Percentiles rank a stretch among this genome's conserved stretches.
Evolutionary conservation across 2,329 filamentous ascomycete genomes (phyloP).

Genomic region (Annulohypoxylon truncatum): DNA sequence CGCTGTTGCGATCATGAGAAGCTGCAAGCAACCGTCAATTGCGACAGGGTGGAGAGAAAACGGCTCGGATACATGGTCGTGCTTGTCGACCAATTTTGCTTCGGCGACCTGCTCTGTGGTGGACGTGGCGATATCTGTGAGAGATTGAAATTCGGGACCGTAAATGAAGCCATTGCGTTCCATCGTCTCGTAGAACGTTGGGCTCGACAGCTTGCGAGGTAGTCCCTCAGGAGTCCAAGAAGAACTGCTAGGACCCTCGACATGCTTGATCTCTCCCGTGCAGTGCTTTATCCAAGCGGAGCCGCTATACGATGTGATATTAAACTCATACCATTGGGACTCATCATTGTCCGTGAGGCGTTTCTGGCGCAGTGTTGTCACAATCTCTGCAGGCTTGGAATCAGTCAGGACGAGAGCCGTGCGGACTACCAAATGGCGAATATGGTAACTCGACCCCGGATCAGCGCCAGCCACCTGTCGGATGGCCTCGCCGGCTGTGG

Average conservation of each 20-base stretch:
- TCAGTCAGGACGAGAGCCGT: slow-evolving; percentile 51
- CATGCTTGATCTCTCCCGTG: slow-evolving; percentile 41
- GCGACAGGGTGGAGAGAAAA: slow-evolving; percentile 55
- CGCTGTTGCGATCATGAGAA: slow-evolving; percentile 43
- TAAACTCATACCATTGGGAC: slow-evolving; percentile 50
- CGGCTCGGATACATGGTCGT: slow-evolving; percentile 37
- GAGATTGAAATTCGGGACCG: slow-evolving; percentile 48
- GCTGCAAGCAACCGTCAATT: slow-evolving; percentile 52
- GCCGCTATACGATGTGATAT: slow-evolving; percentile 47
- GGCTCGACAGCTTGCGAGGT: slow-evolving; percentile 39
- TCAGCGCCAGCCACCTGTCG: slow-evolving; percentile 36
- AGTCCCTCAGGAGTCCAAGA: slow-evolving; percentile 22
- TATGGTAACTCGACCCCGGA: slow-evolving; percentile 38
- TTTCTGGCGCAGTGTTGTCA: slow-evolving; percentile 48
- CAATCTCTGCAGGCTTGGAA: slow-evolving; percentile 47
- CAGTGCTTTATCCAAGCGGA: slow-evolving; percentile 48
- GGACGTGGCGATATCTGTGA: slow-evolving; percentile 42
- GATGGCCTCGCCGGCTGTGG: slow-evolving; percentile 47
- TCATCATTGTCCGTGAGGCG: slow-evolving; percentile 44
- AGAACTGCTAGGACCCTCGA: slow-evolving; percentile 13
- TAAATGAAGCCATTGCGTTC: slow-evolving; percentile 49
- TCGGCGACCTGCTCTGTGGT: slow-evolving; percentile 38
- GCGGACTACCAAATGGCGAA: slow-evolving; percentile 48
- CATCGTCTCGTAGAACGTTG: slow-evolving; percentile 47
- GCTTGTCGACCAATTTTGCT: slow-evolving; percentile 35